Evolutionary conservation across 2,329 filamentous ascomycete species (phyloP).

Genomic region (Nothopassalora personata): DNA sequence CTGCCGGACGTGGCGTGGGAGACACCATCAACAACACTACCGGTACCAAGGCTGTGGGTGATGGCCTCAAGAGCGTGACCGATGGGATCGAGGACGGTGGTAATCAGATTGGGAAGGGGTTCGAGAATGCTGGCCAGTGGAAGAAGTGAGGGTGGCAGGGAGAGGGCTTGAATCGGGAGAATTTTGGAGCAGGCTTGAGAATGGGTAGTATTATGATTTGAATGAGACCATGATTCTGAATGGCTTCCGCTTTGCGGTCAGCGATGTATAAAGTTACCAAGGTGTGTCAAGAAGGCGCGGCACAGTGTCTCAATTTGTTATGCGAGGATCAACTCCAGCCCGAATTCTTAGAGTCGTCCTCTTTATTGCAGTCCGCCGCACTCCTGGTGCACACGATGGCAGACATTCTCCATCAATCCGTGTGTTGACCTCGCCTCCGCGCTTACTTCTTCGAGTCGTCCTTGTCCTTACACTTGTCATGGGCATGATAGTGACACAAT

Average conservation of each 20-base stretch:
- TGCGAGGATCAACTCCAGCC: no score
- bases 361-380: background rate
- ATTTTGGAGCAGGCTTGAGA: background rate
- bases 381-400: background rate
- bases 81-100: constrained; percentile 43
- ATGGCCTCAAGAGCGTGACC: constrained; percentile 39
- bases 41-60: constrained; percentile 40
- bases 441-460: background rate
- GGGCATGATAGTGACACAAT: constrained; percentile 4
- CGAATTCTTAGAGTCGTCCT: no score
- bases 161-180: no score
- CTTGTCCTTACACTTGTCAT: constrained; percentile 7
- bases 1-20: constrained; percentile 41
- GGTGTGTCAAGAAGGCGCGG: background rate
- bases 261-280: background rate
- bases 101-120: constrained; percentile 39
- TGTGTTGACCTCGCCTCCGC: background rate
- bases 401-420: background rate
- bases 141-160: constrained; percentile 24
- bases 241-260: background rate
- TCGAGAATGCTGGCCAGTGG: constrained; percentile 45
- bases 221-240: background rate
- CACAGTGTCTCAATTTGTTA: no score
- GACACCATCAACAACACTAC: constrained; percentile 44
- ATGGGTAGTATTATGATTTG: background rate